These are phyloP conservation scores for Talaromyces verruculosus DNA, from an alignment of 2,329 filamentous ascomycete genomes.

Conservation along the genomic window DNA sequence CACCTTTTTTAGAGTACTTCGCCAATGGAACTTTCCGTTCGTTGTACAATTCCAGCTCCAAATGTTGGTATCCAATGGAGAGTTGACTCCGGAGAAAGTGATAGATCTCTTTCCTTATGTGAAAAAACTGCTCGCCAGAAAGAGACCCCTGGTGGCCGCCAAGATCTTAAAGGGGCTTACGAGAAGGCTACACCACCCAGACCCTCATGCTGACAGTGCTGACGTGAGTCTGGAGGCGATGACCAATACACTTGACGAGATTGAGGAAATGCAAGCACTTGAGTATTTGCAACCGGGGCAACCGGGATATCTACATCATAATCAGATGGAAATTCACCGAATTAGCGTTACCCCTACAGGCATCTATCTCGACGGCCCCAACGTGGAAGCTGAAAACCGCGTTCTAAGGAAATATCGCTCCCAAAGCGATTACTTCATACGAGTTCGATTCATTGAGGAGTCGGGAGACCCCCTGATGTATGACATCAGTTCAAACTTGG, in stretches of 20 bases:
- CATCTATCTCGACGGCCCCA: constrained; percentile 58
- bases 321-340: constrained; percentile 56
- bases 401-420: constrained; percentile 29
- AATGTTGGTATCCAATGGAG: constrained; percentile 62
- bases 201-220: constrained; percentile 50
- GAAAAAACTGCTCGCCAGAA: constrained; percentile 31
- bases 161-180: constrained; percentile 57
- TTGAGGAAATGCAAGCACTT: constrained; percentile 37
- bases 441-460: constrained; percentile 31
- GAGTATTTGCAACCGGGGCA: constrained; percentile 19
- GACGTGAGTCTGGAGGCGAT: constrained; percentile 46
- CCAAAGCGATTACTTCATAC: constrained; percentile 30
- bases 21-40: constrained; percentile 49
- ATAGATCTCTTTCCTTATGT: constrained; percentile 50
- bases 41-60: constrained; percentile 62
- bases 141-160: constrained; percentile 46
- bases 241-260: constrained; percentile 40
- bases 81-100: constrained; percentile 58
- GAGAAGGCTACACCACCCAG: constrained; percentile 55
- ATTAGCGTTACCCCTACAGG: constrained; percentile 61
- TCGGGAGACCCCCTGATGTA: constrained; percentile 28
- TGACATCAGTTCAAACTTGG: constrained; percentile 24
- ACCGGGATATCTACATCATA: constrained; percentile 16
- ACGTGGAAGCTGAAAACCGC: constrained; percentile 41
- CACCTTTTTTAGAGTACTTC: constrained; percentile 18